Percentiles rank a stretch among this genome's conserved stretches.
These are phyloP conservation scores for Tulasnella calospora DNA, from an alignment of 768 basidiomycete genomes.

Conservation along the genomic window DNA sequence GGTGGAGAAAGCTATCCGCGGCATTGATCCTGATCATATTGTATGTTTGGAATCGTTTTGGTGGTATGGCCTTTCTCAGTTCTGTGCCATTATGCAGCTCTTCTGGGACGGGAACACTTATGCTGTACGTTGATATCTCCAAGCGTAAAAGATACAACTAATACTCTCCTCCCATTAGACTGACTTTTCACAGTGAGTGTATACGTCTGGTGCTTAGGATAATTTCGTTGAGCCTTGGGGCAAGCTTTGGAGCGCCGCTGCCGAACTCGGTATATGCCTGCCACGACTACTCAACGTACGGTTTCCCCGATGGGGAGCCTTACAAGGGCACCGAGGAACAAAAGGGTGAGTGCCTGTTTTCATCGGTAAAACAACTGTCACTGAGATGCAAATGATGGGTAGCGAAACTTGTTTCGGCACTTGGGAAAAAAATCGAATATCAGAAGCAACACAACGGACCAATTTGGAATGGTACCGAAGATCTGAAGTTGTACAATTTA, in stretches of 20 bases:
- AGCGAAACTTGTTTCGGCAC: constrained; percentile 26
- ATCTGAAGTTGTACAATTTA: constrained; percentile 31
- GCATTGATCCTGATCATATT: constrained; percentile 61
- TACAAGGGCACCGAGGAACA: constrained; percentile 32
- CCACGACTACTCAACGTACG: constrained; percentile 39
- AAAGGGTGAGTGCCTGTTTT: constrained; percentile 23
- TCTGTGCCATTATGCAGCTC: constrained; percentile 34
- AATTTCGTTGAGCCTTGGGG: background rate
- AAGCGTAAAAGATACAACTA: constrained; percentile 30
- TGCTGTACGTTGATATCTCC: constrained; percentile 37
- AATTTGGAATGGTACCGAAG: constrained; percentile 37
- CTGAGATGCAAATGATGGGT: background rate
- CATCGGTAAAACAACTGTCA: background rate
- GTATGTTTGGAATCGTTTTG: background rate
- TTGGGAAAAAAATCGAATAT: constrained; percentile 37
- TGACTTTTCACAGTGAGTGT: constrained; percentile 59
- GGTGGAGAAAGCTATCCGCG: constrained; percentile 63
- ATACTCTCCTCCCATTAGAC: constrained; percentile 35
- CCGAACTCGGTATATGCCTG: constrained; percentile 39
- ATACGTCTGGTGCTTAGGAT: too few species aligned
- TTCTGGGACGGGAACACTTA: constrained; percentile 85
- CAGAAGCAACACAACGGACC: constrained; percentile 31
- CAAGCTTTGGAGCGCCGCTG: constrained; percentile 26
- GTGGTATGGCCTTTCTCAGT: background rate
- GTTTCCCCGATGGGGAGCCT: constrained; percentile 34